Percentiles rank a stretch among this genome's conserved stretches.
Conservation (phyloP, 2,329 filamentous ascomycete genomes). For the Colletotrichum karsti region DNA sequence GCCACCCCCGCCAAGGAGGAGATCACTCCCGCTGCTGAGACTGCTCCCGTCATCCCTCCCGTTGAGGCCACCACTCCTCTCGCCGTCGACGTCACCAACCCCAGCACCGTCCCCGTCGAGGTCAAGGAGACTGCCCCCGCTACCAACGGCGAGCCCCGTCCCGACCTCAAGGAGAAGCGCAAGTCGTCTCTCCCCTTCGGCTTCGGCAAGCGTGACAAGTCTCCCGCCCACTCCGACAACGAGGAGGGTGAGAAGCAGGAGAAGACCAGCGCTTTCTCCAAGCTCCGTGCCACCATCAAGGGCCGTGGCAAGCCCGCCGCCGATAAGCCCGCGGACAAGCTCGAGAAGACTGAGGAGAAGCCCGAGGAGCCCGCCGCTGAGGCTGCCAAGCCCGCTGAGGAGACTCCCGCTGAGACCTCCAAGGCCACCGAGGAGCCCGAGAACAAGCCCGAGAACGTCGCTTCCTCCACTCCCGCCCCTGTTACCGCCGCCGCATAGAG, state of each 20-base stretch:
- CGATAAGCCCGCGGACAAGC: constrained; percentile 47
- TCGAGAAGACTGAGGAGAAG: constrained; percentile 32
- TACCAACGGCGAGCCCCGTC: constrained; percentile 64
- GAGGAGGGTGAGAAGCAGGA: constrained; percentile 69
- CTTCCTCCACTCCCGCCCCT: constrained; percentile 49
- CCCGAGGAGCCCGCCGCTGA: constrained; percentile 39
- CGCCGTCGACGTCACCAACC: constrained; percentile 60
- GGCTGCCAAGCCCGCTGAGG: constrained; percentile 35
- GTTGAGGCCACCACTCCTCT: constrained; percentile 66
- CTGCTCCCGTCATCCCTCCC: constrained; percentile 66
- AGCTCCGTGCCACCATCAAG: constrained; percentile 67
- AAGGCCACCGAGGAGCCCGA: constrained; percentile 44
- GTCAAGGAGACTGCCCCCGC: constrained; percentile 50
- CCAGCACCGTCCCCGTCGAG: constrained; percentile 56
- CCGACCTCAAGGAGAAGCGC: constrained; percentile 82
- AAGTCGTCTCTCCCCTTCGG: constrained; percentile 80
- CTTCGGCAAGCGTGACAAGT: constrained; percentile 67
- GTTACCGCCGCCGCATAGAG: constrained; percentile 62
- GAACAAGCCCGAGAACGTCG: constrained; percentile 50
- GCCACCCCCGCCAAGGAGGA: constrained; percentile 53
- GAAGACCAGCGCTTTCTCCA: constrained; percentile 65
- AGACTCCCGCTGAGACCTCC: constrained; percentile 37
- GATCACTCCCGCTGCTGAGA: constrained; percentile 51
- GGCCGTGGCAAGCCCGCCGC: constrained; percentile 47
- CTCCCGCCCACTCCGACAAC: constrained; percentile 53